These are phyloP conservation scores for Psilocybe cyanescens DNA, from an alignment of 768 basidiomycete species.

Conservation along the genomic window DNA sequence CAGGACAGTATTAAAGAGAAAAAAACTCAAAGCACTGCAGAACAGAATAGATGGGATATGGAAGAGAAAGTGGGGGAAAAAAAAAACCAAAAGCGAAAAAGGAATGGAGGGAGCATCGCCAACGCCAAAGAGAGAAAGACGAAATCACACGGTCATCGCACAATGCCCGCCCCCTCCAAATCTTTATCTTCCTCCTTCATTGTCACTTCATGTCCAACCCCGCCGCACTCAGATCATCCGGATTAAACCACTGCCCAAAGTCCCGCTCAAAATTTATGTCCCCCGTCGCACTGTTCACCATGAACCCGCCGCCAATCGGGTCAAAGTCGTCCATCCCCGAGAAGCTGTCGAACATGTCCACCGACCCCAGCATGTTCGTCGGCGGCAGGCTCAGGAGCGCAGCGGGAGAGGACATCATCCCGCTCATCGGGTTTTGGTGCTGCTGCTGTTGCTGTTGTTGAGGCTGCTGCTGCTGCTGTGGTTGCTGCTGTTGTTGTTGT, in stretches of 20 bases:
- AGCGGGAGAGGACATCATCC: constrained; percentile 15
- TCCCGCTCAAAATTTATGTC: constrained; percentile 73
- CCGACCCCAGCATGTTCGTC: constrained; percentile 1
- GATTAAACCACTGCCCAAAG: constrained; percentile 76
- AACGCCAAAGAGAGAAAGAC: not conserved
- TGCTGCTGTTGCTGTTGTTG: not conserved
- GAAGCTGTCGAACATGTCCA: not conserved
- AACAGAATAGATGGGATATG: not conserved
- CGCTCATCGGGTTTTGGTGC: constrained; percentile 3
- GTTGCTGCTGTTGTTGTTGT: constrained; percentile 12
- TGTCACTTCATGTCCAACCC: constrained; percentile 35
- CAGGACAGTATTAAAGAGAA: no score
- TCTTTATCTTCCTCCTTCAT: not conserved
- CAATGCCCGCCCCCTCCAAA: no score
- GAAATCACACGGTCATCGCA: not conserved
- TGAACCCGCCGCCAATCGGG: constrained; percentile 35
- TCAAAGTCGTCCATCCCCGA: constrained; percentile 30
- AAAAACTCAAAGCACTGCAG: not conserved
- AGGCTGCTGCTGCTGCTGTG: not conserved
- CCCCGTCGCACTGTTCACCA: constrained; percentile 36
- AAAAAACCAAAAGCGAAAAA: not conserved
- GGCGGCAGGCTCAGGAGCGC: constrained; percentile 10
- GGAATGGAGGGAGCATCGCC: not conserved
- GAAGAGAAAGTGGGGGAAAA: not conserved
- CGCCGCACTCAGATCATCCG: constrained; percentile 40